phyloP scores from a whole-genome alignment of 257 asterid species.

The Solanum sparsipilum region DNA sequence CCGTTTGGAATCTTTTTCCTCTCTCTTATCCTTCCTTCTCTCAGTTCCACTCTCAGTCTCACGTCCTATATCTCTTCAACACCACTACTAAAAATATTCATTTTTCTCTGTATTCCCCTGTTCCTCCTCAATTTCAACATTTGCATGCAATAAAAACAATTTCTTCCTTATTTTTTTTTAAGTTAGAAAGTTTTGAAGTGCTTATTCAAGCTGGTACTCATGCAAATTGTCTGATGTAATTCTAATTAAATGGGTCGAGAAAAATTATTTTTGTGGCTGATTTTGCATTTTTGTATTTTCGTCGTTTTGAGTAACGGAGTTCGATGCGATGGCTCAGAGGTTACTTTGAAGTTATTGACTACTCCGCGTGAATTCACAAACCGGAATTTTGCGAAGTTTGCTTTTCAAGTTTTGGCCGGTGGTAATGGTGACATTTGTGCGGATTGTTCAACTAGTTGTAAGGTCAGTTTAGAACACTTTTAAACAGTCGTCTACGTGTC shows the following conservation, averaged over 20 bases:
- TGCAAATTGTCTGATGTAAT: neutral
- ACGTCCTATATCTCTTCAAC: slow-evolving; percentile 49
- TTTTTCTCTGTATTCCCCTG: neutral
- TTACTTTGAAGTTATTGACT: slow-evolving; percentile 41
- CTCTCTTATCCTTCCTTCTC: slow-evolving; percentile 20
- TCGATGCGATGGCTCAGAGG: slow-evolving; percentile 19
- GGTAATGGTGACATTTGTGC: slow-evolving; percentile 36
- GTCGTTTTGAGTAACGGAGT: slow-evolving; percentile 24
- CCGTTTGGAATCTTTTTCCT: slow-evolving; percentile 9
- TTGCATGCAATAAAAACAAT: neutral
- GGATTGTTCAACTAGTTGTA: slow-evolving; percentile 56
- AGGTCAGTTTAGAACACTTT: slow-evolving; percentile 33
- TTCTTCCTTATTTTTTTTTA: neutral
- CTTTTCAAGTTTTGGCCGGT: slow-evolving; percentile 37
- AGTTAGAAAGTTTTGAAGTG: neutral
- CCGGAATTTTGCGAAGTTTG: slow-evolving; percentile 42
- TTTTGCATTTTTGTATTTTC: slow-evolving; percentile 28
- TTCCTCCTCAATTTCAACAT: neutral
- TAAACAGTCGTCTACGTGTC: neutral
- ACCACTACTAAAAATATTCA: slow-evolving; percentile 19
- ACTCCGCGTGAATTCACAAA: slow-evolving; percentile 61
- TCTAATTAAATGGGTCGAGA: slow-evolving; percentile 24
- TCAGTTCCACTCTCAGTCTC: slow-evolving; percentile 51
- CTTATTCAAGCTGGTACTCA: neutral
- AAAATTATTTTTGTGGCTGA: slow-evolving; percentile 11